Evolutionary conservation across 1,139 yeast species (phyloP).

Genomic region (Suhomyces yuchorum): DNA sequence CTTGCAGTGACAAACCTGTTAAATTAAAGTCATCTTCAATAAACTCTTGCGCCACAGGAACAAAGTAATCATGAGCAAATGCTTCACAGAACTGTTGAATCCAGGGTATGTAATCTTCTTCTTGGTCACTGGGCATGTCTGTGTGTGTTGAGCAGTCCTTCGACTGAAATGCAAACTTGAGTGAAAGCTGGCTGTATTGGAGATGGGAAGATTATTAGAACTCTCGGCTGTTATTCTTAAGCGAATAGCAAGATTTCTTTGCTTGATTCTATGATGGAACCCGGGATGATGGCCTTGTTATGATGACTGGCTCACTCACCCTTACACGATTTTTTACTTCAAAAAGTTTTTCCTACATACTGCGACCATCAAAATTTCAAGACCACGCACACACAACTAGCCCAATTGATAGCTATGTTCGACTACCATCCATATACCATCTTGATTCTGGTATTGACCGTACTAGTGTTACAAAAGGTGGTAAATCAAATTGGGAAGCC

Average conservation of each 20-base stretch:
- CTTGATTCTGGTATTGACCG: slow-evolving; percentile 26
- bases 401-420: slow-evolving; percentile 16
- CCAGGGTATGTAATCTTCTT: slow-evolving; percentile 82
- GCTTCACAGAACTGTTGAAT: slow-evolving; percentile 83
- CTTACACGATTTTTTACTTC: slow-evolving; percentile 10
- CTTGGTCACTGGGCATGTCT: slow-evolving; percentile 45
- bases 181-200: neutral
- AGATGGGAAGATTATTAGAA: neutral
- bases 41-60: slow-evolving; percentile 88
- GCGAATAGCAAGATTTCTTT: neutral
- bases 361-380: neutral
- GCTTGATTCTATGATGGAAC: neutral
- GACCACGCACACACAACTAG: neutral
- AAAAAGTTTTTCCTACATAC: slow-evolving; percentile 14
- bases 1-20: slow-evolving; percentile 83
- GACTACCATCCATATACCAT: slow-evolving; percentile 35
- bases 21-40: slow-evolving; percentile 95
- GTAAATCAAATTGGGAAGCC: slow-evolving; percentile 39
- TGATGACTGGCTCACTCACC: slow-evolving; percentile 8
- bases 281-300: slow-evolving; percentile 2
- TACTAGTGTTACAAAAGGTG: slow-evolving; percentile 35
- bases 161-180: slow-evolving; percentile 1
- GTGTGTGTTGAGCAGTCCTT: neutral
- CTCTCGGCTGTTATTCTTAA: neutral
- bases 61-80: slow-evolving; percentile 91